A percentile compares a stretch with the other conserved stretches of the same genome.
These are phyloP conservation scores for Lentinula sp. DNA, from an alignment of 768 basidiomycete genomes.

Conservation along the genomic window DNA sequence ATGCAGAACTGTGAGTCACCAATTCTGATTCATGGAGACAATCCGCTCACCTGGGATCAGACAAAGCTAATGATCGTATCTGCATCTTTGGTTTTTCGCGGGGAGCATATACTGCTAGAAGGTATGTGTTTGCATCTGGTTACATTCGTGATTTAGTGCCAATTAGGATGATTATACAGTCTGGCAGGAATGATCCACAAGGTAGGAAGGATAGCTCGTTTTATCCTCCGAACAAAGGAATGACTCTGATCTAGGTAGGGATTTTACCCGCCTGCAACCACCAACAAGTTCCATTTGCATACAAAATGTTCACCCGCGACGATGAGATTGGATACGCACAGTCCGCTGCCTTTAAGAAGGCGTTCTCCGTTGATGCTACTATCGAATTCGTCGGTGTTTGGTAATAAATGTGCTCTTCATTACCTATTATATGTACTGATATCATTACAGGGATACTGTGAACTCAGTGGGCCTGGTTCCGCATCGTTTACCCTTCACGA, in stretches of 20 bases:
- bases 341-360: constrained; percentile 48
- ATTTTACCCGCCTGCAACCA: constrained; percentile 34
- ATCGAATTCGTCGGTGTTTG: constrained; percentile 59
- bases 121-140: constrained; percentile 15
- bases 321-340: constrained; percentile 43
- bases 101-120: constrained; percentile 62
- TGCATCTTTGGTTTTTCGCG: constrained; percentile 52
- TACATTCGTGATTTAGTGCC: neutral
- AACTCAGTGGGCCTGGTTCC: constrained; percentile 54
- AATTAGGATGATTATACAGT: constrained; percentile 12
- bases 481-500: constrained; percentile 51
- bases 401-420: constrained; percentile 26
- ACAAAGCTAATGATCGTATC: constrained; percentile 24
- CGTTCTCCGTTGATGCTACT: constrained; percentile 45
- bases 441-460: constrained; percentile 54
- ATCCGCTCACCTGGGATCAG: constrained; percentile 17
- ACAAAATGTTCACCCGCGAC: constrained; percentile 51
- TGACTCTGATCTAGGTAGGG: constrained; percentile 15
- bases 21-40: neutral
- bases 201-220: constrained; percentile 17
- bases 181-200: constrained; percentile 54
- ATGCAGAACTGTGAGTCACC: constrained; percentile 49
- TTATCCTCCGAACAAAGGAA: too few species aligned
- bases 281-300: constrained; percentile 45
- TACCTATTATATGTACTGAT: neutral